Evolutionary conservation across 2,329 filamentous ascomycete genomes (phyloP), one percentile per base, ranked within the genome.

Genomic region (Fusarium heterosporum): DNA sequence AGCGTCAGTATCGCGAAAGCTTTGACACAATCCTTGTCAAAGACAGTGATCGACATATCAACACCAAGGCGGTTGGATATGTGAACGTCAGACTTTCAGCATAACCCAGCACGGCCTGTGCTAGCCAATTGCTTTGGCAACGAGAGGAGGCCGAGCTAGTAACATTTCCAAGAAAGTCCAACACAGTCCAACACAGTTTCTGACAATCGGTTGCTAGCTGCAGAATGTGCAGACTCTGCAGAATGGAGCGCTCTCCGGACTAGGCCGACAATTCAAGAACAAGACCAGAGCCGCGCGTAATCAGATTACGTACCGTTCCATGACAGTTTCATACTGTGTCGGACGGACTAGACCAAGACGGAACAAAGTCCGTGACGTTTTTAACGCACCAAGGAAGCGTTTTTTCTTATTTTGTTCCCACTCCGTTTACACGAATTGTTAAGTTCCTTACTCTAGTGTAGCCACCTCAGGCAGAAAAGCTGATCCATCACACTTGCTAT

Each of bases 321-420:
- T 26, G 40, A 60, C 69, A 61, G 61, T 72, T 64, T 55, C 49
- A 51, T 68, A 72, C 66, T 70, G 64, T 71, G 61, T 45, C 22
- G 34, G 59, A 51, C 54, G 52, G 61, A 56, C 52, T 58, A 40
- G 51, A 52, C 47, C 43, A 57, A 48, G 58, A 50, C 36, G 48
- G 54, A 56, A 57, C 50, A 46, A 67, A 57, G 55, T 58, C 60
- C 50, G 50, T 26, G 53, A 55, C 61, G 65, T 64, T 72, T 70
- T 61, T 45, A 51, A 55, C 57, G 59, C 52, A 68, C 41, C 28
- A 51, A 60, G 55, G 25, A 65, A 55, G 51, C 38, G 46, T 26
- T 45, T 45, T 59, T 41, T 22, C 56, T 56, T 56, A 14, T 43
- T 45, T 28, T 36, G 58, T 56, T 66, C 53, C 68, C 61, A 71